Evolutionary conservation across 139 green algal species (phyloP).

Genomic region (Asterochloris sp.): DNA sequence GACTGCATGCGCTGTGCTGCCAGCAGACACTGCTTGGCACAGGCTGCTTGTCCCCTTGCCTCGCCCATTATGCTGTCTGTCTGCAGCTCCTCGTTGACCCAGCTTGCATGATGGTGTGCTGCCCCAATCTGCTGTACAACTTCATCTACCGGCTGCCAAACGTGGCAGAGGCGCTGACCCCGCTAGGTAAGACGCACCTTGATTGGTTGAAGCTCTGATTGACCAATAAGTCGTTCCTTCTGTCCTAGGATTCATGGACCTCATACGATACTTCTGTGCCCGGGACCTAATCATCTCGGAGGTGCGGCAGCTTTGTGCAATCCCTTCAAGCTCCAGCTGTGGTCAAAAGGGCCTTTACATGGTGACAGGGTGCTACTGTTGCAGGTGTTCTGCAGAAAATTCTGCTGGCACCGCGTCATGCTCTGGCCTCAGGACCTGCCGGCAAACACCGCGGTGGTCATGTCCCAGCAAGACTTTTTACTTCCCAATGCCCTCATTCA

Average conservation of each 20-base stretch:
- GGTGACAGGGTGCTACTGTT: too few relatives aligned
- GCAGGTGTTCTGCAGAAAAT: conserved; percentile 57
- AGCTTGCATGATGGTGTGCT: conserved; percentile 48
- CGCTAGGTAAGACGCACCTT: too few relatives aligned
- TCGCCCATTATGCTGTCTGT: background rate
- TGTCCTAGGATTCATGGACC: conserved; percentile 28
- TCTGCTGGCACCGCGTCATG: conserved; percentile 45
- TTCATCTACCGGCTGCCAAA: conserved; percentile 43
- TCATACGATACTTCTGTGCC: conserved; percentile 34
- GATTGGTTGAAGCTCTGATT: too few relatives aligned
- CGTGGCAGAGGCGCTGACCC: background rate
- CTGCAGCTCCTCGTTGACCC: conserved; percentile 43
- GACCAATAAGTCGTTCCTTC: too few relatives aligned
- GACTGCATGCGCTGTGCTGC: too few relatives aligned
- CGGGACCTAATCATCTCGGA: conserved; percentile 48
- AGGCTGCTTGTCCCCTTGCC: too few relatives aligned
- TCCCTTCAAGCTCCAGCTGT: background rate
- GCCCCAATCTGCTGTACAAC: conserved; percentile 48
- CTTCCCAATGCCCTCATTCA: conserved; percentile 35
- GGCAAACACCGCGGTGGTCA: conserved; percentile 19
- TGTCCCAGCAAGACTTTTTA: conserved; percentile 41
- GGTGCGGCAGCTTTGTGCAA: background rate
- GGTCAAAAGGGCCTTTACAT: background rate
- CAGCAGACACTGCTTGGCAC: too few relatives aligned
- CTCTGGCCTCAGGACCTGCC: conserved; percentile 58